A percentile compares a stretch with the other conserved stretches of the same genome.
Conservation (phyloP, 441 rosid genomes). For the Metrosideros polymorpha region DNA sequence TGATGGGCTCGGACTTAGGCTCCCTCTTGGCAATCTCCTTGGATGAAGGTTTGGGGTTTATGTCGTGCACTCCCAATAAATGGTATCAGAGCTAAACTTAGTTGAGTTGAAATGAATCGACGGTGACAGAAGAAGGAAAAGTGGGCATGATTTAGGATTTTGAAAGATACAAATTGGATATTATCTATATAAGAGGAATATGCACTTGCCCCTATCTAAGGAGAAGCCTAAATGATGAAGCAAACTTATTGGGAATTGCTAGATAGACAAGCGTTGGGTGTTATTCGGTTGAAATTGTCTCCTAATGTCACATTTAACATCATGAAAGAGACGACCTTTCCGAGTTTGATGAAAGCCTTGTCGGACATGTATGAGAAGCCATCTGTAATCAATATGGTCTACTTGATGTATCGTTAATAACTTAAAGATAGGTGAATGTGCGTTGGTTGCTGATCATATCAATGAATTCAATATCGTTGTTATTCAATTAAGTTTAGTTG, state of each 20-base stretch:
- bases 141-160: background rate
- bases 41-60: background rate
- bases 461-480: background rate
- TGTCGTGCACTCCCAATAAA: background rate
- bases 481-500: background rate
- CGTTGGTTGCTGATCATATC: background rate
- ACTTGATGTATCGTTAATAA: background rate
- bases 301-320: background rate
- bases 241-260: too few relatives aligned
- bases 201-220: background rate
- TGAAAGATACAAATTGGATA: background rate
- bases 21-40: background rate
- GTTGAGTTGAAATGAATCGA: background rate
- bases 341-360: background rate
- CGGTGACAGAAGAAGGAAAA: background rate
- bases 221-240: background rate
- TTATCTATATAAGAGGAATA: background rate
- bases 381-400: background rate
- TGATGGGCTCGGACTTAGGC: rapidly evolving
- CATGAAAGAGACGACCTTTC: background rate
- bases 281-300: too few relatives aligned
- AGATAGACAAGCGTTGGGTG: too few relatives aligned
- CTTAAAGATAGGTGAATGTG: background rate
- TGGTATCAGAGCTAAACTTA: background rate
- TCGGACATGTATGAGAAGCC: background rate